Evolutionary conservation across 305 asterid genomes (phyloP), one percentile per base, ranked within the genome.

Genomic region (Striga hermonthica): DNA sequence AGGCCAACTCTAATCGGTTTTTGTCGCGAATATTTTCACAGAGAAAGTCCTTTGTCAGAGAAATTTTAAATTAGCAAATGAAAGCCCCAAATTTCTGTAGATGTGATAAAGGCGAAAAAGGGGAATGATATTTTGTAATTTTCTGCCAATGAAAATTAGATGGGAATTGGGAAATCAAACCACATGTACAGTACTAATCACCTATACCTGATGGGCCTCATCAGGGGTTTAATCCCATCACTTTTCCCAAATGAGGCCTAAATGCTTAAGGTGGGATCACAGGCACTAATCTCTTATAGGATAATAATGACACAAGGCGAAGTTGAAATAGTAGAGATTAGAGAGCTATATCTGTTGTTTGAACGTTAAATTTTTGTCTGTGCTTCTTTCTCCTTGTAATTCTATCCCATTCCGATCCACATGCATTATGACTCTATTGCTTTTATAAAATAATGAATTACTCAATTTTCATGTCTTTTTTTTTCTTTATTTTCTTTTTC

Each of bases 401-500:
- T 52, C 52, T 36, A 12, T 45, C 50, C 60, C 45, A 60, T 67
- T 34, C 8, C 36, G 67, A 74, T 68, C 61, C 39, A 43, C 31
- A 55, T 66, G 62, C 31, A 49, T 72, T 45, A n/a, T 60, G 50
- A 52, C 31, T 57, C 57, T 61, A 28, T 53, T 49, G 47, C 71
- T 39, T 8, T 8, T 64, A 39, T 39, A 10, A 48, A 72, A 12
- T 56, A 50, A 50, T 62, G 39, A 47, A 65, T 55, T 60, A 57
- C 59, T 43, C 62, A 38, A 52, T 36, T 12, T 38, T 62, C 44
- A 1, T 9, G 38, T 45, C 62, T n/a, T 16, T 53, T 7, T 31
- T 7, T 53, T 34, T 22, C 67, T 60, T 68, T 62, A 57, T 55
- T 31, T 61, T 72, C 60, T 61, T 41, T 50, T 76, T 60, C 62